Base-by-base conservation (phyloP, 2,329 filamentous ascomycete species). In the Colletotrichum tropicale region DNA sequence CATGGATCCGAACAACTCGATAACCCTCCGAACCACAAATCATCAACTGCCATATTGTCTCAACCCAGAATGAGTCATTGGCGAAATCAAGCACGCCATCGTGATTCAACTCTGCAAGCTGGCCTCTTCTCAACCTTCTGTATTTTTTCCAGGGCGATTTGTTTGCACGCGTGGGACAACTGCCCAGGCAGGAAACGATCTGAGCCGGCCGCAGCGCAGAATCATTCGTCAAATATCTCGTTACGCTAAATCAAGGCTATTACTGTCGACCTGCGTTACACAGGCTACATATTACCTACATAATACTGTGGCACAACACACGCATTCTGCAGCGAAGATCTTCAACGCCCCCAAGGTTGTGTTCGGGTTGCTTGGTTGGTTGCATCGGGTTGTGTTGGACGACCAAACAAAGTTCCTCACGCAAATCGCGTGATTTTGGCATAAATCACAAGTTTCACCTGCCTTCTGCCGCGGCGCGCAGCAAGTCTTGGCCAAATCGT, bases 111-210 rank as follows among this genome's bases (percentile, higher is more conserved):
- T 52, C 2, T 52, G 43, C 43, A 52, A 52, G 0, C 43, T 52
- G 43, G n/a, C 43, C 43, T 52, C 43, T 52, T 52, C 18, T 1
- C 38, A 1, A 52, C 43, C 1, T 6, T 5, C n/a, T 12, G 43
- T 3, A 21, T 24, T 21, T 10, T 21, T 52, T 7, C 8, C 6
- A 21, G n/a, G n/a, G 0, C 6, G 0, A 8, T 0, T 2, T 52
- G n/a, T 12, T 52, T 21, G 43, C 6, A 2, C 43, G 13, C n/a
- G n/a, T 52, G 43, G 43, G 43, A 21, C n/a, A 21, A 21, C 6
- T 52, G 43, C 43, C 43, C 10, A 52, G n/a, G n/a, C 12, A 21
- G 43, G n/a, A 52, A 52, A 8, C 43, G n/a, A 52, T 8, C 10
- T 52, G n/a, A 21, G n/a, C 43, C n/a, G 6, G 43, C 6, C 4